Percentiles rank a stretch among this genome's conserved stretches.
Conservation (phyloP, 176 grass and related monocot species). For the Oryza coarctata region DNA sequence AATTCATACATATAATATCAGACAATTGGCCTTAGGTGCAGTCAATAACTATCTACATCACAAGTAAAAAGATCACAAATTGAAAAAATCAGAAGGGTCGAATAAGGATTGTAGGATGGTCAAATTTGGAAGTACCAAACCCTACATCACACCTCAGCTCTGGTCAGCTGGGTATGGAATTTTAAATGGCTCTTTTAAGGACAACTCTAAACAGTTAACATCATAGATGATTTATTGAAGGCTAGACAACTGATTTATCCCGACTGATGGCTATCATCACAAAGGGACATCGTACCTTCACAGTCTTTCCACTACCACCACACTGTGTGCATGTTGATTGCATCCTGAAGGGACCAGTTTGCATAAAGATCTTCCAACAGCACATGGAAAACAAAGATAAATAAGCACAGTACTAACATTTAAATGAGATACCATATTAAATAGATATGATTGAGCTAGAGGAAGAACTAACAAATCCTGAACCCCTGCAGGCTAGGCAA, state of each 20-base stretch:
- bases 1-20: neutral
- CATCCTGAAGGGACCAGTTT: slow-evolving; percentile 89
- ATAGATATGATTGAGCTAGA: neutral
- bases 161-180: neutral
- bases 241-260: neutral
- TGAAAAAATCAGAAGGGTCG: neutral
- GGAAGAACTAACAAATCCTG: slow-evolving; percentile 74
- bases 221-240: neutral
- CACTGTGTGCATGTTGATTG: slow-evolving; percentile 75
- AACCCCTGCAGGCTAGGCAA: slow-evolving; percentile 73
- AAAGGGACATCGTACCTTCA: slow-evolving; percentile 51
- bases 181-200: neutral
- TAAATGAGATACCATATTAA: slow-evolving; percentile 7
- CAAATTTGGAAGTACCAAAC: slow-evolving; percentile 3
- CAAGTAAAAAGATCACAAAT: slow-evolving; percentile 6
- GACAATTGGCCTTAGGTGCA: neutral
- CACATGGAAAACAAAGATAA: slow-evolving; percentile 15
- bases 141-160: neutral
- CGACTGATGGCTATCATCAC: neutral
- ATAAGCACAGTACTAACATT: slow-evolving; percentile 5
- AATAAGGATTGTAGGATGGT: neutral
- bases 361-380: slow-evolving; percentile 62
- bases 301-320: slow-evolving; percentile 79
- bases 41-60: neutral
- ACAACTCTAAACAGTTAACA: neutral